Evolutionary conservation across 192 early-diverging fungal genomes (phyloP).

Genomic region (Gamsiella multidivaricata): DNA sequence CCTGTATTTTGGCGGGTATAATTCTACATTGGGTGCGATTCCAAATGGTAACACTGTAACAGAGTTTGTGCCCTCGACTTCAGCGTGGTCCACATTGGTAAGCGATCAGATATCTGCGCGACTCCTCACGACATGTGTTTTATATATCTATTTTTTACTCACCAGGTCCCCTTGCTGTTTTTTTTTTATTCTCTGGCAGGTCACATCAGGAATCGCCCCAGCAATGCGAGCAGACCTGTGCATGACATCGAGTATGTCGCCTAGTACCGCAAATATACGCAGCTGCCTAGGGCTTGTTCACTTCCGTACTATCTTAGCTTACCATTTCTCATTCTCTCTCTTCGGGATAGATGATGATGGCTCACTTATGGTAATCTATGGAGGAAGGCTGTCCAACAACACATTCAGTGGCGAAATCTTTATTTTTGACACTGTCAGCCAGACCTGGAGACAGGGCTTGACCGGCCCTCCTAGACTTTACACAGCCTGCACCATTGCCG

Average conservation of each 20-base stretch:
- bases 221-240: slow-evolving; percentile 38
- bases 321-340: background rate
- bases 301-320: background rate
- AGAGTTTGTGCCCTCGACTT: slow-evolving; percentile 25
- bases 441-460: slow-evolving; percentile 14
- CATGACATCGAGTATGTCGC: slow-evolving; percentile 36
- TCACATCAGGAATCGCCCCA: slow-evolving; percentile 11
- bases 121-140: background rate
- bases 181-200: slow-evolving; percentile 8
- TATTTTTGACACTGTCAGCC: slow-evolving; percentile 26
- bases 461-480: slow-evolving; percentile 25
- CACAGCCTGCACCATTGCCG: slow-evolving; percentile 30
- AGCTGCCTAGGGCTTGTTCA: background rate
- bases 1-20: slow-evolving; percentile 46
- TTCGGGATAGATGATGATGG: slow-evolving; percentile 36
- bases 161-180: background rate
- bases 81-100: slow-evolving; percentile 24
- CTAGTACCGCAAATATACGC: background rate
- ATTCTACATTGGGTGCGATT: background rate
- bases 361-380: slow-evolving; percentile 20
- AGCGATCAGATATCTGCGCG: background rate
- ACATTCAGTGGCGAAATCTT: slow-evolving; percentile 19
- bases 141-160: background rate
- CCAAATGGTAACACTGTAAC: slow-evolving; percentile 10
- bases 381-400: slow-evolving; percentile 3